Evolutionary conservation across 192 early-diverging fungal species (phyloP), one percentile per base, ranked within the genome.

Genomic region (Thoreauomyces humboldtii): DNA sequence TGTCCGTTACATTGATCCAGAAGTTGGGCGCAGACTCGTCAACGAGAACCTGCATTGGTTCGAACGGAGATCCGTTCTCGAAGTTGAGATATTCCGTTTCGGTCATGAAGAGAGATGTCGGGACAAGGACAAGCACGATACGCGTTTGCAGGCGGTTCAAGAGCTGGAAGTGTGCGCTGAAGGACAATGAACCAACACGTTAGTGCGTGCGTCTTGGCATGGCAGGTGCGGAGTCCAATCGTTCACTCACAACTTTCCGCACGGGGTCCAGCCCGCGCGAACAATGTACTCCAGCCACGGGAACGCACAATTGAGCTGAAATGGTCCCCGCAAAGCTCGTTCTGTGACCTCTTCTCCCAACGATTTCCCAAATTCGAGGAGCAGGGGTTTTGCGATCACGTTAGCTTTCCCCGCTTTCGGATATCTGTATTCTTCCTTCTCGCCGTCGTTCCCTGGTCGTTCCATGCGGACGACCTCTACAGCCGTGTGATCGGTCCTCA

Each of bases 211-310:
- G n/a, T n/a, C n/a, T n/a, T n/a, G n/a, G n/a, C n/a, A n/a, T n/a
- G n/a, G n/a, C n/a, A n/a, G n/a, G n/a, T n/a, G n/a, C n/a, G n/a
- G n/a, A n/a, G n/a, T n/a, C n/a, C n/a, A n/a, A n/a, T n/a, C n/a
- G n/a, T 24, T 17, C 21, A 22, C 33, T 47, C 73, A 85, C 83
- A 78, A 76, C 46, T 81, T 32, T 0, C 75, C 79, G 38, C 79
- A 71, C n/a, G 84, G 81, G 21, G 79, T 31, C 87, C 87, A 89
- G 0, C 84, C 86, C 51, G 82, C 79, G 17, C 87, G 65, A 9
- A 80, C 77, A 54, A 87, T 83, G 70, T 89, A 89, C 45, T 89
- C 87, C 27, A 75, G 59, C 87, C 87, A 89, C 7, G 87, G 86
- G 47, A 85, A 89, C 9, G 74, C 42, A 22, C 65, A 65, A 50